Percentiles rank a stretch among this genome's conserved stretches.
These are phyloP conservation scores for Parastagonospora avenae DNA, from an alignment of 2,329 filamentous ascomycete genomes.

Conservation along the genomic window DNA sequence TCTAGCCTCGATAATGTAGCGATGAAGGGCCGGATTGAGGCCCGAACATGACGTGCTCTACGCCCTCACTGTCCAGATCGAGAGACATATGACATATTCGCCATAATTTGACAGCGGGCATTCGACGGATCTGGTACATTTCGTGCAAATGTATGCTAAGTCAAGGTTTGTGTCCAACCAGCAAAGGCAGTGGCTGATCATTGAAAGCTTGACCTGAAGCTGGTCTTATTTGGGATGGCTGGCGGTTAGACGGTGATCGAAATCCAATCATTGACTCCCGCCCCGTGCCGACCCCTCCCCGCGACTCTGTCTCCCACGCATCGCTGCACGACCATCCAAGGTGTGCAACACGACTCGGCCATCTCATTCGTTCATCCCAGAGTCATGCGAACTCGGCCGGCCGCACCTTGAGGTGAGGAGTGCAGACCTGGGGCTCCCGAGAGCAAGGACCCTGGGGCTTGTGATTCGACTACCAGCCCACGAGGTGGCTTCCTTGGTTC, in stretches of 20 bases:
- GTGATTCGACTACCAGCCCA: slow-evolving; percentile 34
- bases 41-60: not conserved
- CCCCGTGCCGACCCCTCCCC: slow-evolving; percentile 29
- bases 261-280: slow-evolving; percentile 24
- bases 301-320: slow-evolving; percentile 32
- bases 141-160: slow-evolving; percentile 6
- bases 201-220: slow-evolving; percentile 22
- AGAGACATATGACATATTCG: not conserved
- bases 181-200: slow-evolving; percentile 5
- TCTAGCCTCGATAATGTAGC: not conserved
- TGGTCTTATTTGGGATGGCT: slow-evolving; percentile 17
- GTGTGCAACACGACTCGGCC: slow-evolving; percentile 16
- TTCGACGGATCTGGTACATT: slow-evolving; percentile 9
- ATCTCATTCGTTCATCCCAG: slow-evolving; percentile 34
- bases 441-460: slow-evolving; percentile 20
- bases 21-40: slow-evolving; percentile 1
- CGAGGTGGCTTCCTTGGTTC: slow-evolving; percentile 30
- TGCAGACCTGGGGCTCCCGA: slow-evolving; percentile 11
- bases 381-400: slow-evolving; percentile 45
- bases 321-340: slow-evolving; percentile 32
- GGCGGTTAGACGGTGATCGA: slow-evolving; percentile 21
- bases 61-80: not conserved
- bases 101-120: not conserved
- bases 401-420: slow-evolving; percentile 17
- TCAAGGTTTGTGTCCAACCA: slow-evolving; percentile 23